Conservation (phyloP, 768 basidiomycete species). For the Naematelia aurantialba region DNA sequence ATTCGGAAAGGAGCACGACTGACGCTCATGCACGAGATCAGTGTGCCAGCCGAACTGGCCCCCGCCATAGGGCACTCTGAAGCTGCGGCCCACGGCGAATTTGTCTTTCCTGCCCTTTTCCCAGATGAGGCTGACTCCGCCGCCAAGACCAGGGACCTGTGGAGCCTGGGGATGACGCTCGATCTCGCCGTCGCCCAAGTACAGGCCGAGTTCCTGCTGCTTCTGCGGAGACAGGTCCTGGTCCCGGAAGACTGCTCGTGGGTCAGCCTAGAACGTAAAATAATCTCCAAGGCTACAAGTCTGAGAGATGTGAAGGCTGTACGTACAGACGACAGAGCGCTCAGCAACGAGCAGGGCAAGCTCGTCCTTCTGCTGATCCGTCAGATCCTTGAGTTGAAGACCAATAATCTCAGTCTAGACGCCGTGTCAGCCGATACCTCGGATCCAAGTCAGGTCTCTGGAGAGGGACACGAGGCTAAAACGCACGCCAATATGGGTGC, state of each 20-base stretch:
- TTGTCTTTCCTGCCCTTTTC: slow-evolving; percentile 29
- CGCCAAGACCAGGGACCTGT: slow-evolving; percentile 46
- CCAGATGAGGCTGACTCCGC: slow-evolving; percentile 45
- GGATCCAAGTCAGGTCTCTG: background rate
- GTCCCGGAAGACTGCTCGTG: slow-evolving; percentile 50
- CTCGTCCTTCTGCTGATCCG: slow-evolving; percentile 70
- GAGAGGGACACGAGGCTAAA: background rate
- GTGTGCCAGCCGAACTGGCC: slow-evolving; percentile 43
- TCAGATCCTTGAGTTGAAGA: slow-evolving; percentile 67
- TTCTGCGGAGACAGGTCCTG: slow-evolving; percentile 48
- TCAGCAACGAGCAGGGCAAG: slow-evolving; percentile 49
- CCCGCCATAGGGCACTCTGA: slow-evolving; percentile 32
- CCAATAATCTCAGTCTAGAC: slow-evolving; percentile 65
- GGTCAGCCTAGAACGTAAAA: no score
- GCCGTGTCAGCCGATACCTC: slow-evolving; percentile 1
- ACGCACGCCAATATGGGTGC: slow-evolving; percentile 60
- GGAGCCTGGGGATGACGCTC: slow-evolving; percentile 49
- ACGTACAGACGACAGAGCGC: slow-evolving; percentile 40
- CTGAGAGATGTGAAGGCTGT: no score
- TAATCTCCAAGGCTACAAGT: no score
- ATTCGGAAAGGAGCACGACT: no score
- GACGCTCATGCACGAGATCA: slow-evolving; percentile 40
- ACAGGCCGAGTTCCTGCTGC: slow-evolving; percentile 44
- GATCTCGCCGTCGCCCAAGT: slow-evolving; percentile 44
- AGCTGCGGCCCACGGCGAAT: slow-evolving; percentile 10